These are phyloP conservation scores for Papiliotrema nemorosa DNA, from an alignment of 1,284 basidiomycete species.

Conservation along the genomic window DNA sequence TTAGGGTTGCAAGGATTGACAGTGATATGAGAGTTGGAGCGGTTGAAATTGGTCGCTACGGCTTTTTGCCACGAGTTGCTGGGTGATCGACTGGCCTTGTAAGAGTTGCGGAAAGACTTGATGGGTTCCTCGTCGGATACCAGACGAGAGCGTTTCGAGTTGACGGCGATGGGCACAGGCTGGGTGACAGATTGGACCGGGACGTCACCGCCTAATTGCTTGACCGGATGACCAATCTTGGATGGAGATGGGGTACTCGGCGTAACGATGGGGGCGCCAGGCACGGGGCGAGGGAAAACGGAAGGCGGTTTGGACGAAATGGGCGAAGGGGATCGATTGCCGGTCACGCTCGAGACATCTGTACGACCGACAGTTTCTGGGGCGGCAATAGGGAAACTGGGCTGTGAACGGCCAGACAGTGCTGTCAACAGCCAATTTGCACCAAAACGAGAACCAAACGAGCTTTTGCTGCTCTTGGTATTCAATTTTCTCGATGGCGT, in stretches of 20 bases:
- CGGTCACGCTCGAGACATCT: constrained; percentile 25
- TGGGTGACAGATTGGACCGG: constrained; percentile 16
- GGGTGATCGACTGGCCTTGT: constrained; percentile 21
- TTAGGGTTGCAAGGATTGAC: constrained; percentile 48
- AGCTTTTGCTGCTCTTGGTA: constrained; percentile 37
- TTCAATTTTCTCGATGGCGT: constrained; percentile 35
- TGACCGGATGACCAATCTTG: constrained; percentile 6
- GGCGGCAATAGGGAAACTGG: constrained; percentile 36
- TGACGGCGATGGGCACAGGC: constrained; percentile 38
- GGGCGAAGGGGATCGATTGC: constrained; percentile 21
- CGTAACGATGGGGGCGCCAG: constrained; percentile 25
- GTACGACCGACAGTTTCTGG: constrained; percentile 31
- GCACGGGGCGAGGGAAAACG: constrained; percentile 17
- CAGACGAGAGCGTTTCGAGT: constrained; percentile 12
- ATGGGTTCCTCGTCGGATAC: constrained; percentile 24
- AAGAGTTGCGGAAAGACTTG: constrained; percentile 16
- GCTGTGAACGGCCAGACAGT: constrained; percentile 30
- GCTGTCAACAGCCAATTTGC: constrained; percentile 41
- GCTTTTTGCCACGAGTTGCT: constrained; percentile 35
- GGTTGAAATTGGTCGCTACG: constrained; percentile 28
- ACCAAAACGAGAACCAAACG: constrained; percentile 36
- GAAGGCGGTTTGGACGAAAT: not conserved
- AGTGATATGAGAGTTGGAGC: constrained; percentile 35
- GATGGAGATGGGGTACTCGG: constrained; percentile 30
- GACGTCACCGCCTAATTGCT: constrained; percentile 5